Evolutionary conservation across 148 eudicot genomes (phyloP).

Genomic region (Polygonum aviculare): DNA sequence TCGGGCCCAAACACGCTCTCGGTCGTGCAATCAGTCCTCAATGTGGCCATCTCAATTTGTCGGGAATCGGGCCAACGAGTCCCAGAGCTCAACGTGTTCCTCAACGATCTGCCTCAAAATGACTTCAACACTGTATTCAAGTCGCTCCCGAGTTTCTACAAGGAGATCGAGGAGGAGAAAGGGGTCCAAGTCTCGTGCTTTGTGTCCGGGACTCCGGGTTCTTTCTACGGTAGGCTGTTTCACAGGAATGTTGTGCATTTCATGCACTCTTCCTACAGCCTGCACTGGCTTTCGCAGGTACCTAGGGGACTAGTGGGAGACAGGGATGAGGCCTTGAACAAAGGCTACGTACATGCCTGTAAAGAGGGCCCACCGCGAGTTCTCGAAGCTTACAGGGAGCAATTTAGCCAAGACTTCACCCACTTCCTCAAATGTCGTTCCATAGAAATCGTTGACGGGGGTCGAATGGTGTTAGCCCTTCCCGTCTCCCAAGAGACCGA

Average conservation of each 20-base stretch:
- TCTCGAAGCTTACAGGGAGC: background rate
- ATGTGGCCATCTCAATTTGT: background rate
- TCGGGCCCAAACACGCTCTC: background rate
- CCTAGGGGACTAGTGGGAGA: background rate
- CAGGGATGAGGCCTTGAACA: background rate
- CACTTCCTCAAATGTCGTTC: conserved; percentile 3
- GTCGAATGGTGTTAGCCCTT: conserved; percentile 1
- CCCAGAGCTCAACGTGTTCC: background rate
- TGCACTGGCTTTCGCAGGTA: conserved; percentile 4
- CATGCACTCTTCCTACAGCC: background rate
- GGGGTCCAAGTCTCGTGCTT: background rate
- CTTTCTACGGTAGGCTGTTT: conserved; percentile 7
- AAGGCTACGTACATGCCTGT: background rate
- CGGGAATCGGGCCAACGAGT: background rate
- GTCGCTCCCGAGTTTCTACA: background rate
- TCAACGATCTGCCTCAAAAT: conserved; percentile 4
- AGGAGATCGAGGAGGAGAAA: conserved; percentile 1
- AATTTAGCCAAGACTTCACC: background rate
- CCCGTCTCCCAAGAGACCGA: background rate
- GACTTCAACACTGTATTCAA: conserved; percentile 5
- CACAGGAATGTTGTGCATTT: background rate
- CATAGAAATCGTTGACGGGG: background rate
- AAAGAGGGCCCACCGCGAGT: conserved; percentile 3
- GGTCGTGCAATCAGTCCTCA: background rate
- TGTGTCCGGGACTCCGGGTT: background rate